phyloP scores from a whole-genome alignment of 2,329 filamentous ascomycete species.

The Didymella pomorum region DNA sequence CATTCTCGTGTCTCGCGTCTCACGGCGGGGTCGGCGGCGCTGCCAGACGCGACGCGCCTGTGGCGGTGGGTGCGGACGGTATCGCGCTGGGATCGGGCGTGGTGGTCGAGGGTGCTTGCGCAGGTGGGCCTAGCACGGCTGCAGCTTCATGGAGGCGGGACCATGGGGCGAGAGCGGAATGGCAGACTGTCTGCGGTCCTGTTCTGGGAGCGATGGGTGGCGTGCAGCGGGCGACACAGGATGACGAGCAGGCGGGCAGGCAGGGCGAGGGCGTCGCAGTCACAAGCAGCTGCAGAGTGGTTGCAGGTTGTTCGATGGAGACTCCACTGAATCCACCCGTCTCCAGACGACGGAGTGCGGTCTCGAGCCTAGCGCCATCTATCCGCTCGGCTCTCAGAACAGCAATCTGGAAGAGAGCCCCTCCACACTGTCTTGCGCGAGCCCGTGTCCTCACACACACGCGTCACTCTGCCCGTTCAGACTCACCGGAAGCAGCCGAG shows the following conservation, averaged over 20 bases:
- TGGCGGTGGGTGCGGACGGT: conserved; percentile 28
- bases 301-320: conserved; percentile 13
- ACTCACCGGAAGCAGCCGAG: conserved; percentile 15
- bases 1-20: conserved; percentile 57
- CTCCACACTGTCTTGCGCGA: conserved; percentile 13
- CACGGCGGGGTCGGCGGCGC: conserved; percentile 23
- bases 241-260: background rate
- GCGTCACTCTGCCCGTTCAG: conserved; percentile 9
- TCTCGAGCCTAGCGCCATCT: conserved; percentile 18
- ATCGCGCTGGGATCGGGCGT: conserved; percentile 21
- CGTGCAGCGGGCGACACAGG: conserved; percentile 18
- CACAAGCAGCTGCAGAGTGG: conserved; percentile 10
- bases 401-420: conserved; percentile 12
- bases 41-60: conserved; percentile 13
- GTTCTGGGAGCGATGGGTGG: background rate
- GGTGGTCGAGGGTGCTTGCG: conserved; percentile 43
- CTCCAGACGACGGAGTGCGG: conserved; percentile 12
- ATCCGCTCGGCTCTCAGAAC: conserved; percentile 20
- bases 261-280: conserved; percentile 5
- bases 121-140: conserved; percentile 48
- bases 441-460: conserved; percentile 2
- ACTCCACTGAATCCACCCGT: conserved; percentile 26
- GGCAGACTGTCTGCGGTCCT: background rate
- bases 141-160: conserved; percentile 47
- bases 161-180: conserved; percentile 19